Conservation (phyloP, 176 grass and related monocot species). For the Aechmea fasciata region DNA sequence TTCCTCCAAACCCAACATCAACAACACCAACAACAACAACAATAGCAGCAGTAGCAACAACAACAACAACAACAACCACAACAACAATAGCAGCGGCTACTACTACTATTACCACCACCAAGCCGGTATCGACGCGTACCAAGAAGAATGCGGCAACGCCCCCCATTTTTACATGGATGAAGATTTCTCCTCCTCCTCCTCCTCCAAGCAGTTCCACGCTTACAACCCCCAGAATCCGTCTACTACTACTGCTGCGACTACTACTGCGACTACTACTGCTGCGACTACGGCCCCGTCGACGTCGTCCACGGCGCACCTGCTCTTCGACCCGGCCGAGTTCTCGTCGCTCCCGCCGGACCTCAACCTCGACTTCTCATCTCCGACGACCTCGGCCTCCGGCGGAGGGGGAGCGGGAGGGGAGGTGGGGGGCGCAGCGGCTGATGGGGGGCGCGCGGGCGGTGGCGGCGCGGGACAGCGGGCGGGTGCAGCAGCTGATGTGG, state of each 20-base stretch:
- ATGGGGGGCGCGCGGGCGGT: slow-evolving; percentile 74
- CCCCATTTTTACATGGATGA: slow-evolving; percentile 95
- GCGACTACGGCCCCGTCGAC: slow-evolving; percentile 57
- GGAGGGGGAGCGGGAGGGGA: slow-evolving; percentile 18
- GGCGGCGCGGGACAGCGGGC: slow-evolving; percentile 57
- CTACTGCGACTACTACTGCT: slow-evolving; percentile 13
- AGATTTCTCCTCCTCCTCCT: slow-evolving; percentile 96
- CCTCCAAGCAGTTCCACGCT: slow-evolving; percentile 64
- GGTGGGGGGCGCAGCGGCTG: slow-evolving; percentile 46
- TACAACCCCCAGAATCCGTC: slow-evolving; percentile 25
- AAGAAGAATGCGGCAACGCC: slow-evolving; percentile 74
- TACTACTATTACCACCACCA: slow-evolving; percentile 22
- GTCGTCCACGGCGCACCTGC: slow-evolving; percentile 44
- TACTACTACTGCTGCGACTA: slow-evolving; percentile 37
- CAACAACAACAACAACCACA: slow-evolving; percentile 24
- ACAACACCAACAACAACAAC: slow-evolving; percentile 37
- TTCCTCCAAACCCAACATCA: slow-evolving; percentile 41
- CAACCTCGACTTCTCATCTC: slow-evolving; percentile 90
- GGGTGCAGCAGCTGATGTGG: slow-evolving; percentile 97
- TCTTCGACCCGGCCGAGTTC: slow-evolving; percentile 72
- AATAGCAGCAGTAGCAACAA: slow-evolving; percentile 48
- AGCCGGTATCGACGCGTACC: slow-evolving; percentile 54
- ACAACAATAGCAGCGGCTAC: slow-evolving; percentile 50
- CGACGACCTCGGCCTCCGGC: slow-evolving; percentile 52
- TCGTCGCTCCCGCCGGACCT: slow-evolving; percentile 80